These are phyloP conservation scores for Monosporascus sp. DNA, from an alignment of 2,329 filamentous ascomycete species.

Conservation along the genomic window DNA sequence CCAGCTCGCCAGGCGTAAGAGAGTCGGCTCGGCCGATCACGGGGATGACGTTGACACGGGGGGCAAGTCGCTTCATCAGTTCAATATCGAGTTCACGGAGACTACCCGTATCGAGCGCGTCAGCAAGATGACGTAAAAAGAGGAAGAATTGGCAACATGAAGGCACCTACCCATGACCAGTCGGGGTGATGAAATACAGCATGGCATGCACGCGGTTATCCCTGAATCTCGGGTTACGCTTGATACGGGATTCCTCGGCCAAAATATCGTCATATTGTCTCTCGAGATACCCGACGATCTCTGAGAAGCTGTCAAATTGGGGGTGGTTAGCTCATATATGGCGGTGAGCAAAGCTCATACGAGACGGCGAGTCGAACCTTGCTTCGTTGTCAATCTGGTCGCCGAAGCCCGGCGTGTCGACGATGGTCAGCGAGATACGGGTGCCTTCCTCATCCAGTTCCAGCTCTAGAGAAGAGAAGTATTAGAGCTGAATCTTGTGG, in stretches of 20 bases:
- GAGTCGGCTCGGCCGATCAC: constrained; percentile 98
- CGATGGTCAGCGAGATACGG: constrained; percentile 94
- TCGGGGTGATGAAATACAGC: constrained; percentile 99
- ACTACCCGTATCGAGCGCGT: constrained; percentile 38
- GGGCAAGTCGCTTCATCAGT: constrained; percentile 98
- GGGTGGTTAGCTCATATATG: background rate
- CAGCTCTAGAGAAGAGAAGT: constrained; percentile 54
- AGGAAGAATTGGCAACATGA: background rate
- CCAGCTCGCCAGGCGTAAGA: constrained; percentile 89
- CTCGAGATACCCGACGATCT: constrained; percentile 98
- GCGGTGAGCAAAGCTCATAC: constrained; percentile 20
- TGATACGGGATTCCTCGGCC: constrained; percentile 98
- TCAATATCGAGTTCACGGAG: constrained; percentile 99
- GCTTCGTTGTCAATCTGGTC: constrained; percentile 99
- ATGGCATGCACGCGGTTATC: constrained; percentile 98
- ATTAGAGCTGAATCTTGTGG: constrained; percentile 14
- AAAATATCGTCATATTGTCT: constrained; percentile 99
- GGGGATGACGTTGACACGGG: constrained; percentile 96
- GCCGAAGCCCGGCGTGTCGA: constrained; percentile 96
- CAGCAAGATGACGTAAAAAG: constrained; percentile 5
- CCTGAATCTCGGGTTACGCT: constrained; percentile 99
- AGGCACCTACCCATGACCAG: constrained; percentile 76
- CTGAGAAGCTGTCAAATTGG: constrained; percentile 65
- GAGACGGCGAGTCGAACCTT: constrained; percentile 52
- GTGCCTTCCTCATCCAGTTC: constrained; percentile 98